Base-by-base conservation (phyloP, 331 rosid species). In the Malus hybrid region DNA sequence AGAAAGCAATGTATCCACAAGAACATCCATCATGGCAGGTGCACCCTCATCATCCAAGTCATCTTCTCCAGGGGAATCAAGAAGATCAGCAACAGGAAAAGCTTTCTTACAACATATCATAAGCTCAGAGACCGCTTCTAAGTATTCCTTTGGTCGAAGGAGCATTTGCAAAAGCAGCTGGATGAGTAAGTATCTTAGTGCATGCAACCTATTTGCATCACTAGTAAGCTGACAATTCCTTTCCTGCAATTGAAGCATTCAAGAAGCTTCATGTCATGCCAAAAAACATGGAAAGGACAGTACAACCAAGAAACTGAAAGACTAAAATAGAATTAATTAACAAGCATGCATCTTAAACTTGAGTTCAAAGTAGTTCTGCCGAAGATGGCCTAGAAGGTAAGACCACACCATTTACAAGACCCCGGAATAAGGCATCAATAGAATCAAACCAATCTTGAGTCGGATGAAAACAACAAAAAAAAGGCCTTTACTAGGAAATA, bases 1-100 rank as follows among this genome's bases (percentile, higher is more conserved):
- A 28, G 96, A 92, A n/a, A 92, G 99, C 81, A 94, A 83, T 16
- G 99, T 92, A 80, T 94, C 99, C 77, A 92, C 89, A 68, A 94
- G 96, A 87, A 92, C 99, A 60, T 94, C 97, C 91, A 89, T 88
- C 78, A 89, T 79, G 63, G 88, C 86, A 50, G 96, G 97, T 11
- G 87, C 81, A 60, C 77, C 77, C 67, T 86, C 97, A 79, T 22
- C 86, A 70, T 90, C 92, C 50, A 67, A 16, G 77, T 81, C 89
- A 19, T 87, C 95, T 33, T 89, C 97, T 50, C 82, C 97, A 75
- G 87, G 76, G 26, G 84, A 84, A 61, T 84, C 91, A 33, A 86
- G 86, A 77, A 81, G 86, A 85, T 90, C 97, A 68, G 76, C 73
- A 71, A 80, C 63, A 70, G 87, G 82, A 74, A 88, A 88, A 16